These are phyloP conservation scores for Scleromitrula shiraiana DNA, from an alignment of 2,329 filamentous ascomycete species.

Conservation along the genomic window DNA sequence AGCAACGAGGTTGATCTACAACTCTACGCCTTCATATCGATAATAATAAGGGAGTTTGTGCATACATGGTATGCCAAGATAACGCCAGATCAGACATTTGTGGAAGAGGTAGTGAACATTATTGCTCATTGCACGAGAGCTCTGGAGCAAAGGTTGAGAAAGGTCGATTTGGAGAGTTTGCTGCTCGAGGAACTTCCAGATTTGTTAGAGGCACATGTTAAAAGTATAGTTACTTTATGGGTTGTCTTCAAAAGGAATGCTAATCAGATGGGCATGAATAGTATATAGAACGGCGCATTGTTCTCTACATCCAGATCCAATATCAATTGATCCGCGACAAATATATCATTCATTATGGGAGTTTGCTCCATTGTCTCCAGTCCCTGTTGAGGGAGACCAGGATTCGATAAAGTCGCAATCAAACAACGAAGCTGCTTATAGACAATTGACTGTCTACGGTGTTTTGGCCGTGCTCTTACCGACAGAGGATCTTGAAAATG, in stretches of 20 bases:
- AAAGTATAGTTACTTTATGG: constrained; percentile 44
- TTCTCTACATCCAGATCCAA: constrained; percentile 47
- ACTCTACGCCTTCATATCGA: constrained; percentile 84
- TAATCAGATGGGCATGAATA: constrained; percentile 32
- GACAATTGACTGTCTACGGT: constrained; percentile 78
- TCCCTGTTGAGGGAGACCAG: constrained; percentile 46
- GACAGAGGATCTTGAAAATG: constrained; percentile 85
- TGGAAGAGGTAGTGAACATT: constrained; percentile 79
- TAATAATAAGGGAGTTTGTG: constrained; percentile 84
- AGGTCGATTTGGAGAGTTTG: constrained; percentile 74
- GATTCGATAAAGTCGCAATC: constrained; percentile 52
- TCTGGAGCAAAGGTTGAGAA: constrained; percentile 75
- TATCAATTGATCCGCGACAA: constrained; percentile 54
- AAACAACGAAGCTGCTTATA: constrained; percentile 74
- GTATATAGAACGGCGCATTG: constrained; percentile 65
- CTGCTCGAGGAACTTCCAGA: constrained; percentile 82
- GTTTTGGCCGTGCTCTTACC: constrained; percentile 78
- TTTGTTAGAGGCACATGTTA: constrained; percentile 70
- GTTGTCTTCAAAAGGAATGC: constrained; percentile 1
- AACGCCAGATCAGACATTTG: constrained; percentile 81
- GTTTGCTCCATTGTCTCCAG: constrained; percentile 70
- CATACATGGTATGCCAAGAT: constrained; percentile 91
- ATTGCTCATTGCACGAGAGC: constrained; percentile 87
- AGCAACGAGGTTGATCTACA: constrained; percentile 90
- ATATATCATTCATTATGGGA: constrained; percentile 81